Evolutionary conservation across 257 asterid genomes (phyloP).

Genomic region (Solanum sejunctum): DNA sequence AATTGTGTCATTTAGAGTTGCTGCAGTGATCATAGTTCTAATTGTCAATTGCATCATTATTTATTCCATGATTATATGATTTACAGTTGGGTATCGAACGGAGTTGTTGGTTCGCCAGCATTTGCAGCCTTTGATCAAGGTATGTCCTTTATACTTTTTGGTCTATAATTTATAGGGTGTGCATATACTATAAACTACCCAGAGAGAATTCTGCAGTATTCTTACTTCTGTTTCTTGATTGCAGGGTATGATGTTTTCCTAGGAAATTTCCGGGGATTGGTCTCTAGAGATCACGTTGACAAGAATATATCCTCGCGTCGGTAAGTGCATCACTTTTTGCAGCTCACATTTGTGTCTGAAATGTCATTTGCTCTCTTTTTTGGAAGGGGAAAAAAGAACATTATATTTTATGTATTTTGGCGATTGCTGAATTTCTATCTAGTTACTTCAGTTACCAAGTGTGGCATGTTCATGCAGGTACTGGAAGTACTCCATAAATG

Average conservation of each 20-base stretch:
- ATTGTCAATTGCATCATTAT: neutral
- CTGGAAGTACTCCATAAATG: constrained; percentile 88
- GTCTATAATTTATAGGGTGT: neutral
- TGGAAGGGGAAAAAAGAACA: neutral
- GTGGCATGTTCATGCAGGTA: constrained; percentile 40
- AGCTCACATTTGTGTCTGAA: neutral
- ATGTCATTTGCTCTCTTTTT: neutral
- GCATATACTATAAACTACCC: neutral
- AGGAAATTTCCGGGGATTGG: constrained; percentile 90
- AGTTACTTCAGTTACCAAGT: neutral
- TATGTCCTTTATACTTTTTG: constrained; percentile 12
- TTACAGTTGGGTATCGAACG: constrained; percentile 93
- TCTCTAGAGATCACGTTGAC: constrained; percentile 79
- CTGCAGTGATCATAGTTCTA: neutral
- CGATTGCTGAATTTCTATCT: neutral
- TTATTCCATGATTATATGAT: neutral
- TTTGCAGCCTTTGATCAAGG: constrained; percentile 99
- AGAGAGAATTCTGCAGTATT: neutral
- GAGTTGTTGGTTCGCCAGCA: constrained; percentile 98
- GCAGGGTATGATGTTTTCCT: constrained; percentile 94
- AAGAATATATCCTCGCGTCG: constrained; percentile 64
- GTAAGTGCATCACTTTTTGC: constrained; percentile 37
- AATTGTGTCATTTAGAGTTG: neutral
- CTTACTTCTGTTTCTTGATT: constrained; percentile 8
- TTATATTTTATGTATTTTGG: neutral